Base-by-base conservation (phyloP, 2,329 filamentous ascomycete species). In the Dactylellina parvicollis region DNA sequence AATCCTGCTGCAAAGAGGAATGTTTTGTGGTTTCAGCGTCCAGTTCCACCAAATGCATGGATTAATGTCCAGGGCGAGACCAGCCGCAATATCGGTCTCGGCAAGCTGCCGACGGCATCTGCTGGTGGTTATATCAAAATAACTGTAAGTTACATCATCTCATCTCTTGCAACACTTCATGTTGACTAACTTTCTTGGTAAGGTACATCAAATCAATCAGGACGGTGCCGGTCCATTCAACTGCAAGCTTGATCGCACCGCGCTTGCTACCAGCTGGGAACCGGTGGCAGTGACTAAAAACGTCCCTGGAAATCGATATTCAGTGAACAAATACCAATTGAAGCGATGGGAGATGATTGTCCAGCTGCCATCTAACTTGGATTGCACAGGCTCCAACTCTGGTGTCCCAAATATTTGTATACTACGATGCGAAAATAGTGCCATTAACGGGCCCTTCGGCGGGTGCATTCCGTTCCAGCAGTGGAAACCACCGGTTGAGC, bases 391-490 rank as follows among this genome's bases (percentile, higher is more conserved):
- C 2, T 7, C 8, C 12, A 7, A 8, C n/a, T 20, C 16, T 54
- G 28, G 49, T 1, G 16, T 8, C 4, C 1, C 32, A 22, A 54
- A 54, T 32, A 54, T 54, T n/a, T 54, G 49, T 16, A 20, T 54
- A 4, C 3, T 54, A 4, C 49, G 49, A 10, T 54, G 49, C n/a
- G 2, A 34, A 9, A 54, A 54, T 22, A 34, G 5, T 8, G 49
- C 49, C 4, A 8, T 10, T 10, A 54, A 54, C 10, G 49, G 49
- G 10, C 49, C 49, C 28, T 54, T 54, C 28, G 49, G 49, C 20
- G 49, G 49, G n/a, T 54, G 49, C n/a, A 54, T 54, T 18, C 49
- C 49, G n/a, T 54, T 54, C 49, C 26, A 54, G 49, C 49, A 54
- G 30, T 54, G 28, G 26, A 36, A 34, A 14, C 36, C 36, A 14